Evolutionary conservation across 306 rosid species (phyloP).

Genomic region (Cucurbita pepo): DNA sequence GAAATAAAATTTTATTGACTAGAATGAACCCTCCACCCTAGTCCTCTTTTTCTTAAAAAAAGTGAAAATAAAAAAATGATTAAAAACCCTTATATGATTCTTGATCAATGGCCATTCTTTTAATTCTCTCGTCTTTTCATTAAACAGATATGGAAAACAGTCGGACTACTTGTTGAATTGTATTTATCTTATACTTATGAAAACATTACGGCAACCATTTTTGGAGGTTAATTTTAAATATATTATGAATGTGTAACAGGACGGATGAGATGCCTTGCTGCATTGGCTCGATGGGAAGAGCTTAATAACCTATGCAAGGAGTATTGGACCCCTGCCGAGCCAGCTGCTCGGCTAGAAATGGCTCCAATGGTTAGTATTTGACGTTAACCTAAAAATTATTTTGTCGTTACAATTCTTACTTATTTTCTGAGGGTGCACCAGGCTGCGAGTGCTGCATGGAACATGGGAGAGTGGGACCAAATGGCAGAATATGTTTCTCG

Average conservation of each 20-base stretch:
- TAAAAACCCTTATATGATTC: neutral
- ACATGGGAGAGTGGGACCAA: constrained; percentile 99
- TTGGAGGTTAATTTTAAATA: constrained; percentile 1
- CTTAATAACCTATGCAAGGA: constrained; percentile 76
- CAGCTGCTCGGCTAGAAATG: constrained; percentile 92
- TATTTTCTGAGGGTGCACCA: constrained; percentile 18
- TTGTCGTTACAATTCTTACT: neutral
- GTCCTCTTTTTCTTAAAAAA: neutral
- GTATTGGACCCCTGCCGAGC: constrained; percentile 96
- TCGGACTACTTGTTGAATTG: neutral
- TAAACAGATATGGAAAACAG: neutral
- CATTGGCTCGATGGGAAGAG: constrained; percentile 98
- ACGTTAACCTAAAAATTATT: neutral
- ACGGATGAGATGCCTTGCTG: constrained; percentile 96
- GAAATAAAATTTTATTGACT: neutral
- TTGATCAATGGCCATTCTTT: neutral
- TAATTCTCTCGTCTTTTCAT: neutral
- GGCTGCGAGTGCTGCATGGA: constrained; percentile 98
- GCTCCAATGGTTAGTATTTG: constrained; percentile 72
- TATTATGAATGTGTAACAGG: constrained; percentile 38
- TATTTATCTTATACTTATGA: neutral
- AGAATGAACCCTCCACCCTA: neutral
- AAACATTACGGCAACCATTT: neutral
- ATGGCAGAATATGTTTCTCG: constrained; percentile 93
- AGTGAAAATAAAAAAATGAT: neutral